Evolutionary conservation across 495 filamentous ascomycete genomes (phyloP), one percentile per base, ranked within the genome.

Genomic region (Ascobolus immersus): DNA sequence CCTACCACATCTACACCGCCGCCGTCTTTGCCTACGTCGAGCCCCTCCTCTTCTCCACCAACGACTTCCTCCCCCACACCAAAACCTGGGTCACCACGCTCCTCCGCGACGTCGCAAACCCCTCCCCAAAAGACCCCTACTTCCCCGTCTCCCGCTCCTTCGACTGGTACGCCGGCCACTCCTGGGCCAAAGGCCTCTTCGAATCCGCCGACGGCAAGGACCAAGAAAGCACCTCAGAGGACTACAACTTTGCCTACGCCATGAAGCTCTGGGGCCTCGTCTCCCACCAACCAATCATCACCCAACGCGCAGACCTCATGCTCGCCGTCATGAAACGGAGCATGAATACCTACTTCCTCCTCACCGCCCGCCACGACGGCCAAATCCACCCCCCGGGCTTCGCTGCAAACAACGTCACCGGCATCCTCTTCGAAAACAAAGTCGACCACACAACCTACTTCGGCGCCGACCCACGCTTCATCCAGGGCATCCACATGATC

Each of bases 351-450:
- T 94, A 93, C 53, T 92, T 86, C 58, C 60, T 91, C 3, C 66
- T 84, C 55, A 54, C 60, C 11, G 56, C 48, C 25, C 48, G 59
- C 44, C 90, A 92, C 52, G 55, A 51, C 2, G 28, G n/a, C n/a
- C n/a, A n/a, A n/a, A 71, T 82, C 39, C 72, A 92, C 37, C 84
- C 84, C 0, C 21, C 59, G 1, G 57, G 72, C 14, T 89, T 89
- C 38, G 65, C 75, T 19, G 63, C 55, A 5, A 93, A 93, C 53
- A 79, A 73, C 49, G 78, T 77, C 9, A 71, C 78, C 5, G 84
- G 84, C 5, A 90, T 94, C 44, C 52, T 93, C 4, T 94, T 92
- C 49, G 84, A 94, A 53, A 94, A 92, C 52, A 93, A 92, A 53
- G 62, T 89, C 34, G 77, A 94, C 51, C 84, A 92, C 52, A 74